Evolutionary conservation across 2,329 filamentous ascomycete genomes (phyloP).

Genomic region (Colletotrichum euphorbiae): DNA sequence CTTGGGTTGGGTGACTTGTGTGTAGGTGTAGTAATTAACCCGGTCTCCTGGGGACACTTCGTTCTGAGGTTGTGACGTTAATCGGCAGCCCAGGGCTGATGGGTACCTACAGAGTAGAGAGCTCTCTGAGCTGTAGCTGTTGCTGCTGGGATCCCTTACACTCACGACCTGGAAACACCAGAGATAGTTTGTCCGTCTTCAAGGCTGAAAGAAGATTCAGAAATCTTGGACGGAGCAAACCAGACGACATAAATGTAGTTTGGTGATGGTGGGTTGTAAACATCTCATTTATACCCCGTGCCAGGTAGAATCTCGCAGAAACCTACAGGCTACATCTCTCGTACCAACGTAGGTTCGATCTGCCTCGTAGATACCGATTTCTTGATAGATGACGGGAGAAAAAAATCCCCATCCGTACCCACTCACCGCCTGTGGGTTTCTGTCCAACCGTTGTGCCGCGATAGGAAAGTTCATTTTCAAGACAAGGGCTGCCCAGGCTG

Average conservation of each 20-base stretch:
- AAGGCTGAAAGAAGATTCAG: too few relatives aligned
- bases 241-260: too few relatives aligned
- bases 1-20: slow-evolving; percentile 25
- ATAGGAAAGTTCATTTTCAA: slow-evolving; percentile 38
- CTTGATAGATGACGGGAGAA: slow-evolving; percentile 18
- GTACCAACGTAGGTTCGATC: slow-evolving; percentile 17
- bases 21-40: too few relatives aligned
- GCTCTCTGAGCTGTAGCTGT: background rate
- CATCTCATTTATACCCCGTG: slow-evolving; percentile 16
- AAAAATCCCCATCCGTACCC: slow-evolving; percentile 5
- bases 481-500: slow-evolving; percentile 32
- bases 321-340: background rate
- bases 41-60: background rate
- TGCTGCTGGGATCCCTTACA: slow-evolving; percentile 5
- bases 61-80: background rate
- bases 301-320: slow-evolving; percentile 34
- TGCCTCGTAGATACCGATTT: slow-evolving; percentile 32
- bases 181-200: too few relatives aligned
- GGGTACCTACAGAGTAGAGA: too few relatives aligned
- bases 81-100: background rate
- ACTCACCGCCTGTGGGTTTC: slow-evolving; percentile 31
- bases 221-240: too few relatives aligned
- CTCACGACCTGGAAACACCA: too few relatives aligned
- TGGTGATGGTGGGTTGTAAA: slow-evolving; percentile 3
- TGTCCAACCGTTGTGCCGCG: slow-evolving; percentile 30